Conservation (phyloP, 345 rosid species). For the Clausena lansium region DNA sequence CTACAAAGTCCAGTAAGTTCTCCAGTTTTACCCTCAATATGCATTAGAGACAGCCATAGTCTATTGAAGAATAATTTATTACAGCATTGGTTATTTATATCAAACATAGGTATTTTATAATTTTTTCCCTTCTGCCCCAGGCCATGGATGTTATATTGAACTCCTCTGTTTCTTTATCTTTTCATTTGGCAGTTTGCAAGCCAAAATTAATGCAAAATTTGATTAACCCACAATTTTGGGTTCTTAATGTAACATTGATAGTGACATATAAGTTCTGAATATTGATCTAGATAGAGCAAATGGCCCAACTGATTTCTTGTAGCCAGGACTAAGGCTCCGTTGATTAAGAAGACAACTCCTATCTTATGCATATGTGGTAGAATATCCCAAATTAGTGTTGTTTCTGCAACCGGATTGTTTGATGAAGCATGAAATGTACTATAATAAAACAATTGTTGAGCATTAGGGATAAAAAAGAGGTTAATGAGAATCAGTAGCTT, state of each 20-base stretch:
- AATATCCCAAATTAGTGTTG: neutral
- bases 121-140: neutral
- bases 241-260: neutral
- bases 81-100: neutral
- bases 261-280: neutral
- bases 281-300: neutral
- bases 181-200: neutral
- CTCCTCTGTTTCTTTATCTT: neutral
- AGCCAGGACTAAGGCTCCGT: neutral
- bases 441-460: neutral
- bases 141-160: neutral
- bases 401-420: neutral
- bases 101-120: neutral
- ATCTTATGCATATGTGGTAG: neutral
- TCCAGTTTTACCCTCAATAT: neutral
- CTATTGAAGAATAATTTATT: neutral
- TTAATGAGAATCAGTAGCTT: neutral
- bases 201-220: neutral
- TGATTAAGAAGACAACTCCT: neutral
- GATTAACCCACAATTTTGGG: neutral
- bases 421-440: neutral
- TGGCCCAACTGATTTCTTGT: neutral
- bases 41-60: neutral
- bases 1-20: conserved; percentile 84
- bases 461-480: neutral